phyloP scores from a whole-genome alignment of 2,329 filamentous ascomycete species.

The Drechslerella dactyloides region DNA sequence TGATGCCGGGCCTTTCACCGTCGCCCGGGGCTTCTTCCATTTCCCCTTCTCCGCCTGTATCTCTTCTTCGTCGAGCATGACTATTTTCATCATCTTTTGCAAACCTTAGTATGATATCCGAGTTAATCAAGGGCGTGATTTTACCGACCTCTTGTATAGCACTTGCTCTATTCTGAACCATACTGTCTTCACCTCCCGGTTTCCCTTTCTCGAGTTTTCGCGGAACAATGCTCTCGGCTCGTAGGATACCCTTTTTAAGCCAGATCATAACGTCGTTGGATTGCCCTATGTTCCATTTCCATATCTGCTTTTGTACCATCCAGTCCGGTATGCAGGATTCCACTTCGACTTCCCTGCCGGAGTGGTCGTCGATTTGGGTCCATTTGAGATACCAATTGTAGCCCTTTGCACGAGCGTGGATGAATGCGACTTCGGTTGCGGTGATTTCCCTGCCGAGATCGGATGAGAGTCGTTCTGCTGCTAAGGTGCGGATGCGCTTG shows the following conservation, averaged over 20 bases:
- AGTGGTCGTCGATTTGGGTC: background rate
- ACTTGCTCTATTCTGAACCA: background rate
- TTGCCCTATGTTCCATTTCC: constrained; percentile 23
- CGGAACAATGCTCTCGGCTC: constrained; percentile 13
- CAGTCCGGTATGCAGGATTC: constrained; percentile 30
- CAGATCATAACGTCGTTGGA: constrained; percentile 9
- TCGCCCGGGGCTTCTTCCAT: constrained; percentile 16
- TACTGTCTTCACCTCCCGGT: background rate
- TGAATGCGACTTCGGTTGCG: constrained; percentile 13
- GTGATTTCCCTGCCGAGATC: background rate
- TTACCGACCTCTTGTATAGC: constrained; percentile 20
- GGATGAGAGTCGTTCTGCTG: constrained; percentile 13
- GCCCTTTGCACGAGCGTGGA: background rate
- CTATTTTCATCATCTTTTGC: constrained; percentile 12
- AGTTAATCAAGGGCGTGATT: background rate
- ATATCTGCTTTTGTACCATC: constrained; percentile 21
- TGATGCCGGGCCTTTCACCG: constrained; percentile 25
- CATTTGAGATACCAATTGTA: constrained; percentile 26
- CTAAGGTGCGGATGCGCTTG: constrained; percentile 10
- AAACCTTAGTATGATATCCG: background rate
- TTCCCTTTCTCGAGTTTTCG: background rate
- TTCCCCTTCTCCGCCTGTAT: background rate
- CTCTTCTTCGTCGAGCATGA: constrained; percentile 12
- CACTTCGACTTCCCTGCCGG: background rate
- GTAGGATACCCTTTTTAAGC: constrained; percentile 16